A percentile compares a stretch with the other conserved stretches of the same genome.
Conservation (phyloP, 257 asterid genomes). For the Buddleja alternifolia region DNA sequence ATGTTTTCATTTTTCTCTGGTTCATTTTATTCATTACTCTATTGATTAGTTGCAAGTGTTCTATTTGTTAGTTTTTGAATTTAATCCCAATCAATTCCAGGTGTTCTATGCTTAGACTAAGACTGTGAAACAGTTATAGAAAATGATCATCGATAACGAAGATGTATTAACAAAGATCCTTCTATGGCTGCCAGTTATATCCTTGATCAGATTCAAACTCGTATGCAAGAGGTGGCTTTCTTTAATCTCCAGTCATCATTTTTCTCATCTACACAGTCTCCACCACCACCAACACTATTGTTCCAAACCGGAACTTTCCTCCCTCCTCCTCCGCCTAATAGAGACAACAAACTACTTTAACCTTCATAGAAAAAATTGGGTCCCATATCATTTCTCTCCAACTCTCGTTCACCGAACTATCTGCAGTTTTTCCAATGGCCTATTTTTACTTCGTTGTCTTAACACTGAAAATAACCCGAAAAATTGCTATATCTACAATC, state of each 20-base stretch:
- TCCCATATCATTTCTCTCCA: slow-evolving; percentile 29
- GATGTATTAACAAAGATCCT: slow-evolving; percentile 39
- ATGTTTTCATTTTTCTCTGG: neutral
- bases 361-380: slow-evolving; percentile 29
- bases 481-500: slow-evolving; percentile 40
- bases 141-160: slow-evolving; percentile 13
- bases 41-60: neutral
- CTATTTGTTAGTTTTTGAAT: neutral
- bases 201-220: slow-evolving; percentile 43
- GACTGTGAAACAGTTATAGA: neutral
- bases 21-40: slow-evolving; percentile 11
- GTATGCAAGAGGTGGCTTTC: slow-evolving; percentile 41
- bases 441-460: slow-evolving; percentile 36
- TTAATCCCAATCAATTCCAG: neutral
- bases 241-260: slow-evolving; percentile 37
- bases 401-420: slow-evolving; percentile 29
- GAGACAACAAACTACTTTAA: slow-evolving; percentile 23
- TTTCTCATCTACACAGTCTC: slow-evolving; percentile 35
- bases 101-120: slow-evolving; percentile 6
- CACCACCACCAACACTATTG: slow-evolving; percentile 22
- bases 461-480: slow-evolving; percentile 10
- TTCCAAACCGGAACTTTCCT: slow-evolving; percentile 23
- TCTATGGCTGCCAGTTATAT: slow-evolving; percentile 39
- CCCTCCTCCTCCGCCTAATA: slow-evolving; percentile 34
- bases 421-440: slow-evolving; percentile 40